A percentile compares a stretch with the other conserved stretches of the same genome.
phyloP scores from a whole-genome alignment of 2,329 filamentous ascomycete genomes.

The Neofusicoccum sp. region DNA sequence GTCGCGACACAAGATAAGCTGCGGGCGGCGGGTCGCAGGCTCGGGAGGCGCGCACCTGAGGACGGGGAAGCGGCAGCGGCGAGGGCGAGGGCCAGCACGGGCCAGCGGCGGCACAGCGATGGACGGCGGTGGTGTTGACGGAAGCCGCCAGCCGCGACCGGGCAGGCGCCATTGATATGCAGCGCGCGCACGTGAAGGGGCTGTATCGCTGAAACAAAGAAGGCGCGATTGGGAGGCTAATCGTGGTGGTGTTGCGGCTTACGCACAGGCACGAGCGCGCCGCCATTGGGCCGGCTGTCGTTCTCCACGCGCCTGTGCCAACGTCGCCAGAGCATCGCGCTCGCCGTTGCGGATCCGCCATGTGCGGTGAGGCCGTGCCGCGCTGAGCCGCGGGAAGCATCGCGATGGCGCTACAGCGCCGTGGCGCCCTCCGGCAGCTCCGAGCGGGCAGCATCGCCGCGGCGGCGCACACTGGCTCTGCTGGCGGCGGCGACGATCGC shows the following conservation, averaged over 20 bases:
- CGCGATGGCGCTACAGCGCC: background rate
- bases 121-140: background rate
- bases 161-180: background rate
- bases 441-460: no score
- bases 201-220: background rate
- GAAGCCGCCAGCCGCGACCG: background rate
- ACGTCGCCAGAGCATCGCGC: no score
- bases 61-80: background rate
- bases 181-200: background rate
- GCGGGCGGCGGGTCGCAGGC: background rate
- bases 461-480: background rate
- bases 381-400: background rate
- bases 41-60: background rate
- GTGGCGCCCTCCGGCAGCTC: background rate
- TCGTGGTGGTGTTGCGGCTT: background rate
- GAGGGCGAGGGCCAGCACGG: background rate
- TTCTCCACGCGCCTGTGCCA: background rate
- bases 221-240: background rate
- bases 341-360: background rate
- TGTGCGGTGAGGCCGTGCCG: no score
- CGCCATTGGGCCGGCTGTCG: constrained; percentile 2
- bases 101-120: background rate
- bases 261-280: background rate
- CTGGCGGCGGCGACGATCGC: background rate
- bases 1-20: no score